Evolutionary conservation across 257 asterid species (phyloP).

Genomic region (Capsicum rhomboideum): DNA sequence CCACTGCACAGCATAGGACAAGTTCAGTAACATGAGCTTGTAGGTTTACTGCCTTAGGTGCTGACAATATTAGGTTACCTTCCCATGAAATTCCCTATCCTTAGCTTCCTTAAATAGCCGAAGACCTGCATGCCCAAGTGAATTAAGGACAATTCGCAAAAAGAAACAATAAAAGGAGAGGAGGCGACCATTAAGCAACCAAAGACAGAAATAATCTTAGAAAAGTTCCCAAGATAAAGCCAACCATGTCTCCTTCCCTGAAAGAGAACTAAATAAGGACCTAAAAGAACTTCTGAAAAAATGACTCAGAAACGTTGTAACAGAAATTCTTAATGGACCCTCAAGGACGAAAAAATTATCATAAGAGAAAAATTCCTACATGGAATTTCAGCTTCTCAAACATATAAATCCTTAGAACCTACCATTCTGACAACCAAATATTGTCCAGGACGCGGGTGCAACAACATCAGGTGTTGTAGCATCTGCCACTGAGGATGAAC

Average conservation of each 20-base stretch:
- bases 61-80: slow-evolving; percentile 32
- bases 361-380: background rate
- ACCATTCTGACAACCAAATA: slow-evolving; percentile 96
- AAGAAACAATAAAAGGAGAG: background rate
- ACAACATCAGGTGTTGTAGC: slow-evolving; percentile 72
- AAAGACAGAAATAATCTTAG: background rate
- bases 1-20: slow-evolving; percentile 40
- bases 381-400: slow-evolving; percentile 7
- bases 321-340: background rate
- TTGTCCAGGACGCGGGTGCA: slow-evolving; percentile 96
- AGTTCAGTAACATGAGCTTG: background rate
- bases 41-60: background rate
- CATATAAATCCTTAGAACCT: slow-evolving; percentile 21
- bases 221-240: background rate
- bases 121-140: slow-evolving; percentile 47
- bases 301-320: background rate
- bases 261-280: background rate
- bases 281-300: background rate
- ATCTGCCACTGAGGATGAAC: slow-evolving; percentile 63
- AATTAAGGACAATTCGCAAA: slow-evolving; percentile 10
- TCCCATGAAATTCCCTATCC: slow-evolving; percentile 59
- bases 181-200: background rate
- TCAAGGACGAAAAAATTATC: background rate
- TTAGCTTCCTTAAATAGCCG: slow-evolving; percentile 90
- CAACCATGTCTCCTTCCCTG: background rate